A percentile compares a stretch with the other conserved stretches of the same genome.
Conservation (phyloP, 257 asterid genomes). For the Datura wrightii region DNA sequence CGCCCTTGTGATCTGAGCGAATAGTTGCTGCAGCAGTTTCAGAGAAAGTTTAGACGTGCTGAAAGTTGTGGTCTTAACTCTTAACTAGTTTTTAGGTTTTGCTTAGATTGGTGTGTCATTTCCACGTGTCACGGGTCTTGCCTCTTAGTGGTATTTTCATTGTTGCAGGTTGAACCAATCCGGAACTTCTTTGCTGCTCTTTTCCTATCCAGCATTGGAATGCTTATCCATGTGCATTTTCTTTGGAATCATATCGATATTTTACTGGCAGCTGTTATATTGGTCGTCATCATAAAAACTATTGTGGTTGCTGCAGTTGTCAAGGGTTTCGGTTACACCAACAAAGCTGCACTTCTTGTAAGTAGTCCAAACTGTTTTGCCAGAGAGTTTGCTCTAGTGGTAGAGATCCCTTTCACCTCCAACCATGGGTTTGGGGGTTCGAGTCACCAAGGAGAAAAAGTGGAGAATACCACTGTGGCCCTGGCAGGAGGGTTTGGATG, state of each 20-base stretch:
- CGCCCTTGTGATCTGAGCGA: neutral
- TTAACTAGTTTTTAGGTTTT: conserved; percentile 1
- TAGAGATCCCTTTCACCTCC: conserved; percentile 14
- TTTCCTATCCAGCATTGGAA: conserved; percentile 87
- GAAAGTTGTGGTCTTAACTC: neutral
- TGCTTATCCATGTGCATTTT: conserved; percentile 86
- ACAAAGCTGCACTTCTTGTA: conserved; percentile 76
- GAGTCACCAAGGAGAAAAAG: neutral
- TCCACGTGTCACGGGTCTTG: conserved; percentile 12
- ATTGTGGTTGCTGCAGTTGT: conserved; percentile 67
- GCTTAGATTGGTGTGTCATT: conserved; percentile 21
- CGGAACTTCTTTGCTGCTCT: conserved; percentile 86
- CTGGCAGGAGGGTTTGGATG: conserved; percentile 26
- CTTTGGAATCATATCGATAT: conserved; percentile 88
- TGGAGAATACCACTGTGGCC: conserved; percentile 24
- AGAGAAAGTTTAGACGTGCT: neutral
- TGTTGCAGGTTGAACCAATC: conserved; percentile 79
- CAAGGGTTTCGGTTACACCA: conserved; percentile 83
- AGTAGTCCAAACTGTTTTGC: conserved; percentile 41
- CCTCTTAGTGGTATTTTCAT: conserved; percentile 41
- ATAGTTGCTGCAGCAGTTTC: neutral
- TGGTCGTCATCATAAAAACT: conserved; percentile 72
- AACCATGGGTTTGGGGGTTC: neutral
- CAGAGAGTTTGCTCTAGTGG: conserved; percentile 22
- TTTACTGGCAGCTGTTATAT: conserved; percentile 76